phyloP scores from a whole-genome alignment of 306 rosid genomes.

The Vigna hirtella region DNA sequence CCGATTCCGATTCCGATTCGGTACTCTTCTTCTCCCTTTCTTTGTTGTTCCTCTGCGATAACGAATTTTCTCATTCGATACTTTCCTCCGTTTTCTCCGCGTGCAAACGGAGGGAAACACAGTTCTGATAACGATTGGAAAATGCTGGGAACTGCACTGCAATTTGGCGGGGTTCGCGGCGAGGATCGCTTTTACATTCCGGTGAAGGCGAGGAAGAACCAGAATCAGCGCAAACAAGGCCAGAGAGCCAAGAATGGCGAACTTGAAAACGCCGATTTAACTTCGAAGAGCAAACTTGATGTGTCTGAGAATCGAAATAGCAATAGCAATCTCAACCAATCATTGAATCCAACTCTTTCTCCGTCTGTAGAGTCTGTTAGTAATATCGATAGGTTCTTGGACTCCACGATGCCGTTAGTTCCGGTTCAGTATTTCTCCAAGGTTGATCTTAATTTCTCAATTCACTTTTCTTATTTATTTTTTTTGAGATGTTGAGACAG shows the following conservation, averaged over 20 bases:
- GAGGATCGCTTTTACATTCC: constrained; percentile 76
- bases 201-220: constrained; percentile 66
- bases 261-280: constrained; percentile 51
- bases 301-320: constrained; percentile 35
- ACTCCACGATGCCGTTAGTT: constrained; percentile 71
- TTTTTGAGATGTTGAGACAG: constrained; percentile 23
- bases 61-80: background rate
- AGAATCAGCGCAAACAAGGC: constrained; percentile 62
- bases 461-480: background rate
- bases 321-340: constrained; percentile 21
- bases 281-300: constrained; percentile 42
- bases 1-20: constrained; percentile 43
- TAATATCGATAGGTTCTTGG: constrained; percentile 80
- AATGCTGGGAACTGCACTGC: constrained; percentile 78
- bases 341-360: constrained; percentile 47
- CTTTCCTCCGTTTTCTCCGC: constrained; percentile 49
- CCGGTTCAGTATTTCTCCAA: constrained; percentile 82
- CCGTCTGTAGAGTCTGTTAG: constrained; percentile 49
- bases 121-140: constrained; percentile 15
- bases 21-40: background rate
- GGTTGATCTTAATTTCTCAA: constrained; percentile 49
- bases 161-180: constrained; percentile 65
- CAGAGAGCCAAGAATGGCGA: constrained; percentile 59
- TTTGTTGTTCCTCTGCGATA: constrained; percentile 15
- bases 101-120: constrained; percentile 41